Evolutionary conservation across 768 basidiomycete species (phyloP), one percentile per base, ranked within the genome.

Genomic region (Suillus bovinus): DNA sequence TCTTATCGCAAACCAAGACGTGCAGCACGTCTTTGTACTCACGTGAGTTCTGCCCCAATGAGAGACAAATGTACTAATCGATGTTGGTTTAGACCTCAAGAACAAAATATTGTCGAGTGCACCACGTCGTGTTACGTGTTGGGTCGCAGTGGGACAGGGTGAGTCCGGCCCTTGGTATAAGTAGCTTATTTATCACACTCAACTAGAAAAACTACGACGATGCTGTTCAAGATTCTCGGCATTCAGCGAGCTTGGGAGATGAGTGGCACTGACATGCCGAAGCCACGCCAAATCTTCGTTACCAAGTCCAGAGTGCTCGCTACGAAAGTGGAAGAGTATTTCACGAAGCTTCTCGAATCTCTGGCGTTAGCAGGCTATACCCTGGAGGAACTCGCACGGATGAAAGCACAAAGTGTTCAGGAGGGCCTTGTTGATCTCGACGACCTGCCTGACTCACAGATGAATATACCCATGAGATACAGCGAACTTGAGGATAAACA

Each of bases 71-170:
- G 74, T 71, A 72, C 68, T 24, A 65, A 27, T 61, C 29, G 4
- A 38, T 55, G 17, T 0, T 7, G 14, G 5, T 46, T 29, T 53
- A 81, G 79, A 4, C 67, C 80, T 0, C 74, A 80, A 52, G 86
- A 89, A 67, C 79, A 80, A 66, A 76, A 73, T 64, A 86, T 90
- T 14, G 81, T 88, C n/a, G 82, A 88, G 49, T 82, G 88, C 65
- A 75, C 76, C 0, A 75, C 80, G 8, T 88, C 88, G 0, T 89
- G 85, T 64, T 88, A 85, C 69, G 86, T 90, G 31, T 70, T 89
- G 10, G 88, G 89, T 0, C 78, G 90, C 29, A 90, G 89, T 67
- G 90, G 90, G 3, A 91, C 90, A 0, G 90, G 89, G 89, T 89
- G 66, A 16, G 79, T 60, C 16, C 42, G 31, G 0, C 4, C 31